Evolutionary conservation across 2,329 filamentous ascomycete species (phyloP).

Genomic region (Verticillium nubilum): DNA sequence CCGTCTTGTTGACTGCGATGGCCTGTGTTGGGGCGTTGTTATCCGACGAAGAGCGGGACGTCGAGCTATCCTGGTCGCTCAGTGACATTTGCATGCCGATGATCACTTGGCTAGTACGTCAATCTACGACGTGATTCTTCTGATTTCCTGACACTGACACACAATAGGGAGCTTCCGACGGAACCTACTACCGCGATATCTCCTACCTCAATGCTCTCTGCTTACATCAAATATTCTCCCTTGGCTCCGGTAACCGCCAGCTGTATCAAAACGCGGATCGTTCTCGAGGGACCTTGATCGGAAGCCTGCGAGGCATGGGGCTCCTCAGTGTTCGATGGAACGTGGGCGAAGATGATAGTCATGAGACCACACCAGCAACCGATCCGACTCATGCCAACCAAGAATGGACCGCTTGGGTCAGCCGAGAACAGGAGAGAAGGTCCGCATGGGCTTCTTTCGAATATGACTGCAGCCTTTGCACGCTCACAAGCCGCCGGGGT

Average conservation of each 20-base stretch:
- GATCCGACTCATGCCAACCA: not conserved
- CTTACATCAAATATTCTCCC: conserved; percentile 24
- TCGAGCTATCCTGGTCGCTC: conserved; percentile 14
- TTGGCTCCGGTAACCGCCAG: conserved; percentile 23
- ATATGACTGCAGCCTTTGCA: conserved; percentile 25
- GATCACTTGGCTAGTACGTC: conserved; percentile 21
- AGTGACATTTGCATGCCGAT: conserved; percentile 20
- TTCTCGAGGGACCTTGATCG: conserved; percentile 20
- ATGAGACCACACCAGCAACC: not conserved
- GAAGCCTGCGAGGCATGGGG: conserved; percentile 19
- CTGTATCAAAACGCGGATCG: conserved; percentile 23
- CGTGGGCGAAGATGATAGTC: conserved; percentile 4
- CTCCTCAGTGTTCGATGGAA: conserved; percentile 15
- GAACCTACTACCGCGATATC: conserved; percentile 17
- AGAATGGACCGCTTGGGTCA: conserved; percentile 19
- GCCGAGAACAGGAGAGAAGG: conserved; percentile 17
- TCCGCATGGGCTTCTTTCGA: conserved; percentile 24
- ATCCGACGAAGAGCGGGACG: conserved; percentile 8
- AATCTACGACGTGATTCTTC: not conserved
- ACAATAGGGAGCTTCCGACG: conserved; percentile 16
- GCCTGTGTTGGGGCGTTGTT: conserved; percentile 21
- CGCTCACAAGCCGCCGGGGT: conserved; percentile 20
- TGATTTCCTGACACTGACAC: not conserved
- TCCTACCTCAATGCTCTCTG: conserved; percentile 21
- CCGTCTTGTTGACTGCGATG: conserved; percentile 21